These are phyloP conservation scores for Chlorella vulgaris DNA, from an alignment of 139 green algal species.

Conservation along the genomic window DNA sequence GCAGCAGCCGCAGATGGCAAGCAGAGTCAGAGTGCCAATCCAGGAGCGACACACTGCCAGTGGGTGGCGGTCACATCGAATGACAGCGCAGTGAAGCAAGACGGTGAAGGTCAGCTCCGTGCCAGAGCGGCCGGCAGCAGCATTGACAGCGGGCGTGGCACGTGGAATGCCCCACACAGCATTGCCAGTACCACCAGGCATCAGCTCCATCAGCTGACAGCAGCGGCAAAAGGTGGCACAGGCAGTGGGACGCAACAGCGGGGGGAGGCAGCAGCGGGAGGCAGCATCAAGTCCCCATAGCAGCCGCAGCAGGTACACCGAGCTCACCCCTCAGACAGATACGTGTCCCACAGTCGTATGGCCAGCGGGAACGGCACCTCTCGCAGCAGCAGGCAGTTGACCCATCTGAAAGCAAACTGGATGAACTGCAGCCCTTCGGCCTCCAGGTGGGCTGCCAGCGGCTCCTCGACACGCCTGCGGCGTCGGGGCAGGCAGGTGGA, in stretches of 20 bases:
- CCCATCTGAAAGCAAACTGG: conserved; percentile 98
- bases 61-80: too few species aligned
- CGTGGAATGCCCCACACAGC: too few species aligned
- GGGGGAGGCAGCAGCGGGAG: not conserved
- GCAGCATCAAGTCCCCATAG: not conserved
- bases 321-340: conserved; percentile 36
- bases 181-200: too few species aligned
- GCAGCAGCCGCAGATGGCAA: not conserved
- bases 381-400: conserved; percentile 95
- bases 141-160: too few species aligned
- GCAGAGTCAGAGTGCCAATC: not conserved
- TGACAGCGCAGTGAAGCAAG: not conserved
- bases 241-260: not conserved
- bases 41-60: too few species aligned
- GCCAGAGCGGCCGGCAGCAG: too few species aligned
- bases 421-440: conserved; percentile 91
- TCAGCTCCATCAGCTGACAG: too few species aligned
- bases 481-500: not conserved
- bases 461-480: conserved; percentile 56
- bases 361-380: conserved; percentile 87
- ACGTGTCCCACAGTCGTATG: conserved; percentile 90
- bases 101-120: too few species aligned
- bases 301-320: not conserved
- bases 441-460: conserved; percentile 76
- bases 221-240: too few species aligned